Base-by-base conservation (phyloP, 2,329 filamentous ascomycete species). In the Anthostomella pinea region DNA sequence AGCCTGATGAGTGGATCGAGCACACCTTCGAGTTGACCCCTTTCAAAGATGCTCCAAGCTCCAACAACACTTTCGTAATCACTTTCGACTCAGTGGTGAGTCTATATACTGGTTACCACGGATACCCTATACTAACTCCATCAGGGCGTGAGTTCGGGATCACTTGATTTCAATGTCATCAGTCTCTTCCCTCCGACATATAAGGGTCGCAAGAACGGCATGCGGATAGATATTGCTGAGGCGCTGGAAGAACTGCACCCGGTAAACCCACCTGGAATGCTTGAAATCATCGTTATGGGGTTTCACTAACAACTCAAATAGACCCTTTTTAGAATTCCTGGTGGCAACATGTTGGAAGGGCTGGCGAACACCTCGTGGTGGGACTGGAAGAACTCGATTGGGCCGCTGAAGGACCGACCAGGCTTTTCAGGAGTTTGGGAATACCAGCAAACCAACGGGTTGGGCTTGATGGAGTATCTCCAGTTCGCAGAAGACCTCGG, bases 321-420 rank as follows among this genome's bases (percentile, higher is more conserved):
- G 60, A 70, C 68, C n/a, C 73, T 83, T 48, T 68, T 85, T 28
- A 72, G 82, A 11, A 75, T 83, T 39, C 81, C 81, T 0, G 82
- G 82, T 5, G 81, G 79, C 7, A 82, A 81, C 53, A 81, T 80
- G 64, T 59, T 83, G 2, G 70, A 74, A 51, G 71, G 71, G 0
- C 52, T 59, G 30, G 66, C 60, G 16, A 65, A 67, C 43, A 52
- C 51, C 26, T 64, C 60, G 3, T 67, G 58, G 50, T 75, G 71
- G 70, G 63, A 73, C 48, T 75, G 71, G 71, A 71, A 73, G 46
- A 59, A 75, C 35, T 72, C 72, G 0, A 60, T 80, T 19, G 75
- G 75, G 0, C 73, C 74, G 2, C 64, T 80, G 0, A 64, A 68
- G 31, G 59, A 72, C 39, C 68, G 79, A 2, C 75, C 74, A 7